Base-by-base conservation (phyloP, 371 early-diverging fungal species). In the Blastocladiella emersonii region DNA sequence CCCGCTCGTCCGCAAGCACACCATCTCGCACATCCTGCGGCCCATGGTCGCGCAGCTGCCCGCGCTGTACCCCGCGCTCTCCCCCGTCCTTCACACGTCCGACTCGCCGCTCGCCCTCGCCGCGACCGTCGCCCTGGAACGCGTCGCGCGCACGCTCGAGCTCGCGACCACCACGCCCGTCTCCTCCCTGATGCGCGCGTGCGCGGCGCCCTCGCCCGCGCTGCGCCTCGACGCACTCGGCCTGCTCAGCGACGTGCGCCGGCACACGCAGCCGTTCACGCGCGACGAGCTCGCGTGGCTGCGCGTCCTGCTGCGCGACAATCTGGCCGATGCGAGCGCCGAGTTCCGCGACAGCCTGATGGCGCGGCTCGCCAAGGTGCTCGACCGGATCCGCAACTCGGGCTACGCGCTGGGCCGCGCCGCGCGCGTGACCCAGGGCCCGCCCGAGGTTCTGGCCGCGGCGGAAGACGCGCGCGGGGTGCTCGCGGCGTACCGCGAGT, bases 311-410 rank as follows among this genome's bases (percentile, higher is more conserved):
- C 27, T 59, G 13, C 12, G 13, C 3, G 17, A n/a, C 27, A 59
- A 59, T 27, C 25, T 59, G 0, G 41, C n/a, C 41, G 35, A 12
- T 8, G 12, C 37, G 2, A 10, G 8, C 36, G 7, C 59, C 35
- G 59, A 59, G 59, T 59, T 59, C 59, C 59, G 37, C 37, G 41
- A 59, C 8, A 19, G 35, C 25, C 27, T 59, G 41, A n/a, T 27
- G n/a, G 34, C 59, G 27, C 59, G 43, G 6, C 13, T 37, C 15
- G 30, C 8, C 59, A 59, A 59, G 37, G 15, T 59, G 8, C 21
- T 59, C 17, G 43, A 37, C 15, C 59, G 59, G 12, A 30, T 59
- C 35, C 37, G 43, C 25, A n/a, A 59, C 37, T 41, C 41, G n/a
- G 59, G 25, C 5, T 59, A 59, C 32, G 53, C 53, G 2, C 53